Percentiles rank a stretch among this genome's conserved stretches.
Conservation (phyloP, 2,329 filamentous ascomycete genomes). For the Plenodomus biglobosus region DNA sequence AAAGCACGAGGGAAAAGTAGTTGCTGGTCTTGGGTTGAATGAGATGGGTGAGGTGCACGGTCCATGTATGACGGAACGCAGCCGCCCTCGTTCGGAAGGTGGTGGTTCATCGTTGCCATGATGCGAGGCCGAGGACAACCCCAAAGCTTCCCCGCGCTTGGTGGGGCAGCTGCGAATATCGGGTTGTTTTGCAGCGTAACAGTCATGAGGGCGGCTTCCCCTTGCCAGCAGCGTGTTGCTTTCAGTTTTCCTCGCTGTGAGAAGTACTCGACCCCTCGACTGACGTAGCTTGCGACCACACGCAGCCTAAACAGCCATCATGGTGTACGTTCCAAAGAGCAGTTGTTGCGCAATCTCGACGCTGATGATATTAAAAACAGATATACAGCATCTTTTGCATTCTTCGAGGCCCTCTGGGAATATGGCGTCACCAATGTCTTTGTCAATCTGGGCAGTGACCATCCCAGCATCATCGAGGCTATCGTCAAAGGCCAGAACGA, state of each 20-base stretch:
- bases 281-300: background rate
- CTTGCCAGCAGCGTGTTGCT: background rate
- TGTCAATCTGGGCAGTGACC: constrained; percentile 70
- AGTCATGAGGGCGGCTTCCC: background rate
- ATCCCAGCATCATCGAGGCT: constrained; percentile 77
- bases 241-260: background rate
- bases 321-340: constrained; percentile 20
- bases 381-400: constrained; percentile 77
- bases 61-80: background rate
- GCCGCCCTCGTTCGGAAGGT: background rate
- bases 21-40: background rate
- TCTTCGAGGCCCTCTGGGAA: constrained; percentile 80
- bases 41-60: background rate
- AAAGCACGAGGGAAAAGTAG: too few relatives aligned
- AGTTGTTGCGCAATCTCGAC: background rate
- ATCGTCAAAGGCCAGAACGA: constrained; percentile 76
- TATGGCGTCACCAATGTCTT: constrained; percentile 52
- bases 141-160: background rate
- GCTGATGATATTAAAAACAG: constrained; percentile 19
- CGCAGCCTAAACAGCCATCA: constrained; percentile 6
- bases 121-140: background rate
- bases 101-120: background rate
- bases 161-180: background rate
- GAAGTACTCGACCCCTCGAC: background rate
- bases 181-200: too few relatives aligned